Base-by-base conservation (phyloP, 1,139 yeast species). In the Nakaseomyces nivariensis region DNA sequence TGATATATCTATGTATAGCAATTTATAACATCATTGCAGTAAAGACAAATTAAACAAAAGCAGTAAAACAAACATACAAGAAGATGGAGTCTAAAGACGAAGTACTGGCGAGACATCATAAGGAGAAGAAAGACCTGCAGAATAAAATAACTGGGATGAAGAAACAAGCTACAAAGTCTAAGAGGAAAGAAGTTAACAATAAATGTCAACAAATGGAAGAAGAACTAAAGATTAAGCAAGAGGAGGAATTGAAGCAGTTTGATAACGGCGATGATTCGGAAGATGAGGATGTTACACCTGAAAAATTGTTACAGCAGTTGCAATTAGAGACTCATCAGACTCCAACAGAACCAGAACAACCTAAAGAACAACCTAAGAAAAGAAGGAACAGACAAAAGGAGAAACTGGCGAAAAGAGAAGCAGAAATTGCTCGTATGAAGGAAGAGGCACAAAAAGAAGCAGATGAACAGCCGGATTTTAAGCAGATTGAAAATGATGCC, bases 111-210 rank as follows among this genome's bases (percentile, higher is more conserved):
- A 75, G 83, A 52, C 96, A 89, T 59, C 74, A 79, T 58, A 81
- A 80, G 60, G 95, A 88, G 65, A 68, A 68, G 52, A 76, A 79
- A 56, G 90, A 86, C 52, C 70, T 87, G 53, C 72, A 78, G 24
- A 82, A 85, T 10, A 75, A 77, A 37, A 73, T 81, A 29, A 86
- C 95, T 0, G 83, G 85, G 1, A 68, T 88, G 74, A 86, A 84
- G 69, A 86, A 87, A 59, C 92, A 83, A 66, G 92, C 92, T 3
- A 80, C 87, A 22, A 87, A 87, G 64, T 82, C 88, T 51, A 86
- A 83, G 44, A 77, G 86, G 58, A 82, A 81, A 64, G 76, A 74
- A 56, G 72, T 74, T 50, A 72, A 70, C 54, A 72, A 72, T 50
- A 77, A 76, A 59, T 82, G 90, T 55, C 73, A 72, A 44, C 78